phyloP scores from a whole-genome alignment of 176 grass and related monocot genomes.

The Typha latifolia region DNA sequence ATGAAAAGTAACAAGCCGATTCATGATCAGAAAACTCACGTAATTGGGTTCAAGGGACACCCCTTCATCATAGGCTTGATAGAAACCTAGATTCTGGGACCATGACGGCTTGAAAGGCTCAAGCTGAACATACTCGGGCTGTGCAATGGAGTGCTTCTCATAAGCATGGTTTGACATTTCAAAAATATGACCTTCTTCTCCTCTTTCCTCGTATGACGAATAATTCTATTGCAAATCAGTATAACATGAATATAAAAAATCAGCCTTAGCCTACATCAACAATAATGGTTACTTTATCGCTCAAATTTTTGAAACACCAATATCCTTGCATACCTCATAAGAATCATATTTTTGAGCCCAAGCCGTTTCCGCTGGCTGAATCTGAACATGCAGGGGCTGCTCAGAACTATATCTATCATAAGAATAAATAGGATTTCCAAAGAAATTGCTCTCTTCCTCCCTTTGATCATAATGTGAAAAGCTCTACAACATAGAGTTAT shows the following conservation, averaged over 20 bases:
- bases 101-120: constrained; percentile 54
- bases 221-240: constrained; percentile 23
- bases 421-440: constrained; percentile 34
- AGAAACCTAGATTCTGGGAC: constrained; percentile 41
- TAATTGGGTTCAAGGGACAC: constrained; percentile 25
- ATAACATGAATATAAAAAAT: neutral
- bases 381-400: constrained; percentile 42
- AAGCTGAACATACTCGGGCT: constrained; percentile 21
- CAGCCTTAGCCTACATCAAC: neutral
- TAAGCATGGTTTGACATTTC: constrained; percentile 20
- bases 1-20: neutral
- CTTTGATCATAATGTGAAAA: constrained; percentile 15
- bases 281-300: neutral
- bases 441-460: constrained; percentile 21
- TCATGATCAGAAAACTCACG: constrained; percentile 39
- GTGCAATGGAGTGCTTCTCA: constrained; percentile 25
- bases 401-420: constrained; percentile 52
- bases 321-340: constrained; percentile 36
- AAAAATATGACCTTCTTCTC: constrained; percentile 17
- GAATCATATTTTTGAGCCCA: constrained; percentile 51
- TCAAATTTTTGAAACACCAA: neutral
- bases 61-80: constrained; percentile 32
- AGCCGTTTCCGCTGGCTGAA: constrained; percentile 43
- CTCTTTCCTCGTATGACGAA: constrained; percentile 31
- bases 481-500: constrained; percentile 14